Percentiles rank a stretch among this genome's conserved stretches.
These are phyloP conservation scores for Zalerion maritima DNA, from an alignment of 495 filamentous ascomycete genomes.

Conservation along the genomic window DNA sequence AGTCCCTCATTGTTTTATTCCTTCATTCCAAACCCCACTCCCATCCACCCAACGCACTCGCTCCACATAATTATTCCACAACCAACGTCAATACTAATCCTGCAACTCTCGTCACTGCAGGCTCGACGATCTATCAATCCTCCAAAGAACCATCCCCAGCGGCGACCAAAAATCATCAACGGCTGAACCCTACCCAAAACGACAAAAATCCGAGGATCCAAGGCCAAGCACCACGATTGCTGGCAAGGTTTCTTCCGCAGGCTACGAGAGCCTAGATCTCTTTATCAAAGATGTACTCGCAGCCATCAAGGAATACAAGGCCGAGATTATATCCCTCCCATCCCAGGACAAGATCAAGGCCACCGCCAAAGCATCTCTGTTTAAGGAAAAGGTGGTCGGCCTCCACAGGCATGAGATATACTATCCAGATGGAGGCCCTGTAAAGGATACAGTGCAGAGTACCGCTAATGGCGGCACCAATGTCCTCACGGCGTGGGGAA, in stretches of 20 bases:
- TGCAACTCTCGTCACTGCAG: constrained; percentile 14
- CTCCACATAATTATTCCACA: neutral
- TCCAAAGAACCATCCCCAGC: constrained; percentile 27
- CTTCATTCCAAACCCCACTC: too few species aligned
- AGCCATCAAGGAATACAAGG: constrained; percentile 22
- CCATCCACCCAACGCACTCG: neutral
- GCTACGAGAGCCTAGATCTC: constrained; percentile 29
- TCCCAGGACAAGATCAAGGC: constrained; percentile 9
- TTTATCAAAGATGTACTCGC: constrained; percentile 29
- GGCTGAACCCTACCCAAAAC: constrained; percentile 29
- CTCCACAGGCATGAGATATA: constrained; percentile 24
- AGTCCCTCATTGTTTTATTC: too few species aligned
- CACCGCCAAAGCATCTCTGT: constrained; percentile 20
- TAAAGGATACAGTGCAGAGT: constrained; percentile 6
- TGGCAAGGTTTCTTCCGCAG: constrained; percentile 26
- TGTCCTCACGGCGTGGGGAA: constrained; percentile 58
- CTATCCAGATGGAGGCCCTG: constrained; percentile 16
- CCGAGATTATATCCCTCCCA: constrained; percentile 18
- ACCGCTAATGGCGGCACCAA: constrained; percentile 28
- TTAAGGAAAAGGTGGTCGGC: constrained; percentile 26
- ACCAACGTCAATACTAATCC: neutral
- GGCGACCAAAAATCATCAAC: constrained; percentile 13
- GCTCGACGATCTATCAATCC: constrained; percentile 27
- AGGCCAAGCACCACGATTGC: constrained; percentile 22
- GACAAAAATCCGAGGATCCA: constrained; percentile 27